These are phyloP conservation scores for Fraxinus paxiana DNA, from an alignment of 305 asterid species.

Conservation along the genomic window DNA sequence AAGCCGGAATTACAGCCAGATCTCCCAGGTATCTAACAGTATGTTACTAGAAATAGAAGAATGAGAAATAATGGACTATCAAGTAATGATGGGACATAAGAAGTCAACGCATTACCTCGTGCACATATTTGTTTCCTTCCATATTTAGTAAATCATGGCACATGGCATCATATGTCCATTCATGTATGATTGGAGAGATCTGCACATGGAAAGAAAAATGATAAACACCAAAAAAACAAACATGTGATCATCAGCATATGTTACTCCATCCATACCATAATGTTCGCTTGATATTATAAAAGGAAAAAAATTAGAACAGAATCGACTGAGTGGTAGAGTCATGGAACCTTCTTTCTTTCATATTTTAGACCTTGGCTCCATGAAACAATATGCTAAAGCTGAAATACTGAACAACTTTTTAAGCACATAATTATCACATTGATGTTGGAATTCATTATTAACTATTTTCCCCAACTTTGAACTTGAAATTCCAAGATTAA, in stretches of 20 bases:
- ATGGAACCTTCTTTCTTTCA: not conserved
- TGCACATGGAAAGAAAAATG: slow-evolving; percentile 23
- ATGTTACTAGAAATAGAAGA: slow-evolving; percentile 14
- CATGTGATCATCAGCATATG: not conserved
- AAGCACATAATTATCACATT: not conserved
- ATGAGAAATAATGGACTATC: slow-evolving; percentile 9
- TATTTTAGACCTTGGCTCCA: not conserved
- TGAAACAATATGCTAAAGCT: not conserved
- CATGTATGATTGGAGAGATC: slow-evolving; percentile 98
- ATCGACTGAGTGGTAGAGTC: not conserved
- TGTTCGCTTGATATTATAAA: not conserved
- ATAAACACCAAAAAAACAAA: slow-evolving; percentile 16
- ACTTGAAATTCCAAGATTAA: not conserved
- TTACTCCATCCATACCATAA: not conserved
- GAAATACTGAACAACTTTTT: not conserved
- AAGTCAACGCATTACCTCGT: slow-evolving; percentile 57
- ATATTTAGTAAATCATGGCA: slow-evolving; percentile 89
- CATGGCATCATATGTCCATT: slow-evolving; percentile 99
- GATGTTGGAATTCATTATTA: not conserved
- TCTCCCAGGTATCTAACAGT: slow-evolving; percentile 9
- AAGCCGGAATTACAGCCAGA: not conserved
- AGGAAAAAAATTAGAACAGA: not conserved
- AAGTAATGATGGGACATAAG: slow-evolving; percentile 11
- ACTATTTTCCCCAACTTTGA: not conserved
- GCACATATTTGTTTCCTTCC: slow-evolving; percentile 96